Evolutionary conservation across 1,139 yeast genomes (phyloP).

Genomic region (Geotrichum klebahnii): DNA sequence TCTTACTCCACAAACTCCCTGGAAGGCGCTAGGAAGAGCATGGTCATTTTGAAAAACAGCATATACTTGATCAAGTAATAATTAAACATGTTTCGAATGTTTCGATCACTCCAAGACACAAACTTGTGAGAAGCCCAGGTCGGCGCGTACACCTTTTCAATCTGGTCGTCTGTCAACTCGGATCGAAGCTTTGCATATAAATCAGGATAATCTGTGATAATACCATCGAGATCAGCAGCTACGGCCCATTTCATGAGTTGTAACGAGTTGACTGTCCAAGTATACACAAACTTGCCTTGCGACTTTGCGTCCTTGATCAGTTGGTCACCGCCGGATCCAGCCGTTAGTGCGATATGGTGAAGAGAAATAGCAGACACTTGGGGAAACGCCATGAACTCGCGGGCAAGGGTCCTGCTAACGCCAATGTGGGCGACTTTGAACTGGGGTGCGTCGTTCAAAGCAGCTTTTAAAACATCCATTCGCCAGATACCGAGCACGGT

Average conservation of each 20-base stretch:
- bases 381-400: conserved; percentile 34
- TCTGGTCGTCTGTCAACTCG: conserved; percentile 23
- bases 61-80: conserved; percentile 6
- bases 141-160: conserved; percentile 25
- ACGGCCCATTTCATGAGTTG: conserved; percentile 45
- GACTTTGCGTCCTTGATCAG: conserved; percentile 40
- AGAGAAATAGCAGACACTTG: conserved; percentile 38
- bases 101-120: conserved; percentile 14
- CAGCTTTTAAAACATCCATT: conserved; percentile 57
- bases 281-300: conserved; percentile 53
- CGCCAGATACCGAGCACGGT: conserved; percentile 83
- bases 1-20: conserved; percentile 3
- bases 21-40: conserved; percentile 1
- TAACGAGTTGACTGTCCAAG: conserved; percentile 75
- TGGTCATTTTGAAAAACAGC: conserved; percentile 14
- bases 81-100: conserved; percentile 1
- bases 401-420: conserved; percentile 42
- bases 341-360: conserved; percentile 43
- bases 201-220: conserved; percentile 59
- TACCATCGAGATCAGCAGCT: conserved; percentile 53
- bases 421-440: conserved; percentile 54
- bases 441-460: conserved; percentile 42
- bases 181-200: conserved; percentile 24
- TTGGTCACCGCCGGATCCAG: conserved; percentile 40
- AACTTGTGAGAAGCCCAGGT: neutral